These are phyloP conservation scores for Mycena latifolia DNA, from an alignment of 768 basidiomycete species.

Conservation along the genomic window DNA sequence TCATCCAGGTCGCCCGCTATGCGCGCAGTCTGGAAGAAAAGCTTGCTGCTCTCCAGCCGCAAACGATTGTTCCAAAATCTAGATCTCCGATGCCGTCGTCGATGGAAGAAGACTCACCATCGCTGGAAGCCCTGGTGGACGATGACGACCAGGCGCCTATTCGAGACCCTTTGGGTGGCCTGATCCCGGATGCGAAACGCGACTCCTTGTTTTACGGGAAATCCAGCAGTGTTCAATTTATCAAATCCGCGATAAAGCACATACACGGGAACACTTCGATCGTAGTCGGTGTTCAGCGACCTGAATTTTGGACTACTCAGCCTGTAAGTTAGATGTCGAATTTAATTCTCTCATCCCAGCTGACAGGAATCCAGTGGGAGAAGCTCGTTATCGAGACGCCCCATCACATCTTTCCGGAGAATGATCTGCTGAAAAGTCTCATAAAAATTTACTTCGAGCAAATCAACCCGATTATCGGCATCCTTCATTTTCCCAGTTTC, in stretches of 20 bases:
- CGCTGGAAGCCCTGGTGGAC: not conserved
- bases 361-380: conserved; percentile 50
- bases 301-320: conserved; percentile 35
- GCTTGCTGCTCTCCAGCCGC: conserved; percentile 8
- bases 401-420: conserved; percentile 56
- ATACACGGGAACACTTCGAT: conserved; percentile 3
- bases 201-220: conserved; percentile 8
- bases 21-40: conserved; percentile 6
- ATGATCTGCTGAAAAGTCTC: conserved; percentile 61
- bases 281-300: conserved; percentile 18
- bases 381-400: conserved; percentile 37
- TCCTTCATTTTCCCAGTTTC: conserved; percentile 79
- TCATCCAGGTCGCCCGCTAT: conserved; percentile 27
- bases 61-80: not conserved
- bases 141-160: not conserved
- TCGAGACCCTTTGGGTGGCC: conserved; percentile 26
- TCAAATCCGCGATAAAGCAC: conserved; percentile 6
- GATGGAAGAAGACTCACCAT: not conserved
- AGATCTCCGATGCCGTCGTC: not conserved
- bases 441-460: conserved; percentile 70
- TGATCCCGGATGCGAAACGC: not conserved
- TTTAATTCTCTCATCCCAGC: not conserved
- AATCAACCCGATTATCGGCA: conserved; percentile 63
- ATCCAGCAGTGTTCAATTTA: conserved; percentile 22
- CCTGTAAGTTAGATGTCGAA: conserved; percentile 9